Evolutionary conservation across 306 rosid species (phyloP).

Genomic region (Gleditsia sinensis): DNA sequence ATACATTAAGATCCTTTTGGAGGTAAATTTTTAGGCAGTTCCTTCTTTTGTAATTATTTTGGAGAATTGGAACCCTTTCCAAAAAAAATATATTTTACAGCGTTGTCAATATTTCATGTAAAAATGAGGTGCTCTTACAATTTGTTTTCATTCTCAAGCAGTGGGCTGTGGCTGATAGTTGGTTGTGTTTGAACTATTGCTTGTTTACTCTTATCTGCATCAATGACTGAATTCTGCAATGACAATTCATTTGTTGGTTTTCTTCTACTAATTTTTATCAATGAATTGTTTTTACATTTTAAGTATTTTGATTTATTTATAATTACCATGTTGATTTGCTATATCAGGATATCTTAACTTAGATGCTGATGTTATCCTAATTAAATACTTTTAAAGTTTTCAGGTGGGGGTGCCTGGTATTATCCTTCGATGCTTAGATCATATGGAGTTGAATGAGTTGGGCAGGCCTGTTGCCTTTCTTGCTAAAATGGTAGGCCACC

Average conservation of each 20-base stretch:
- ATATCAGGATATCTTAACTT: slow-evolving; percentile 3
- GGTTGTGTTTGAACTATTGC: neutral
- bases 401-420: slow-evolving; percentile 86
- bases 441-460: slow-evolving; percentile 65
- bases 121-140: neutral
- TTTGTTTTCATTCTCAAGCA: slow-evolving; percentile 24
- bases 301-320: slow-evolving; percentile 9
- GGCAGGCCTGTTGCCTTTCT: slow-evolving; percentile 92
- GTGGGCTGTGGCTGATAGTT: slow-evolving; percentile 27
- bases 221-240: neutral
- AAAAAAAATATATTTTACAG: neutral
- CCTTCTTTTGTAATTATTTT: slow-evolving; percentile 5
- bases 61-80: slow-evolving; percentile 3
- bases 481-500: slow-evolving; percentile 83
- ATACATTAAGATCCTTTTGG: slow-evolving; percentile 72
- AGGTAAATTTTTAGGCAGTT: slow-evolving; percentile 59
- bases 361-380: slow-evolving; percentile 31
- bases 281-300: neutral
- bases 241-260: slow-evolving; percentile 13
- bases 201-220: slow-evolving; percentile 10
- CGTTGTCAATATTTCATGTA: slow-evolving; percentile 2
- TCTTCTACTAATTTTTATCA: slow-evolving; percentile 11
- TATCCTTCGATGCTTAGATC: slow-evolving; percentile 74
- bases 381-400: slow-evolving; percentile 40
- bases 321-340: neutral